Base-by-base conservation (phyloP, 1,284 basidiomycete genomes). In the Leccinum fuscescens region DNA sequence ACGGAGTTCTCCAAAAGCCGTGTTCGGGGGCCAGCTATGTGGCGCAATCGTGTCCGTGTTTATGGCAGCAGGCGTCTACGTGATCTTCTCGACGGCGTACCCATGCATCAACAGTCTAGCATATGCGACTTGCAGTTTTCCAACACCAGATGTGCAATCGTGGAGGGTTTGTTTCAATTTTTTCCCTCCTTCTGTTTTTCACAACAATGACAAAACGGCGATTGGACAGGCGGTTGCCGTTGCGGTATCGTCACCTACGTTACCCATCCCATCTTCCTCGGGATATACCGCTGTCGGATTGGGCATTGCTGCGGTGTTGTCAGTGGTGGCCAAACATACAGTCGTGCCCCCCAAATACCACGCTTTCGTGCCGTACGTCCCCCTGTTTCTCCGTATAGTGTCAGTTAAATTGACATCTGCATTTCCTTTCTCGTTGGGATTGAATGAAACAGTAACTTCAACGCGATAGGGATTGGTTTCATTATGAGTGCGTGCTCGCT, bases 21-120 rank as follows among this genome's bases (percentile, higher is more conserved):
- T 89, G 76, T 89, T 89, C 72, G 77, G 84, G 66, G 85, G 85
- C 46, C 85, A 87, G 74, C 73, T 86, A 37, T 69, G 67, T 54
- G 65, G 65, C 49, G 67, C 67, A n/a, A 57, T 66, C 31, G 58
- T 65, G 14, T 64, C 66, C 51, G 49, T 65, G 2, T 64, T 68
- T 37, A 62, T 68, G 65, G 46, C 56, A 37, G 67, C 54, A 7
- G 62, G 67, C 14, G 46, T 62, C 46, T 62, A 65, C n/a, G 31
- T 66, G 46, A 48, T 65, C 9, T 88, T 88, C 77, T 82, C 82
- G 61, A 85, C 82, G 64, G 86, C 86, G 7, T 80, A 83, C 49
- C 87, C 86, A 20, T 90, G 87, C 71, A 89, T 90, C 71, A 75
- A 84, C 57, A 65, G 77, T 61, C 64, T 77, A 9, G 61, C 31